phyloP scores from a whole-genome alignment of 805 yeast genomes.

The Maudiozyma barnettii region DNA sequence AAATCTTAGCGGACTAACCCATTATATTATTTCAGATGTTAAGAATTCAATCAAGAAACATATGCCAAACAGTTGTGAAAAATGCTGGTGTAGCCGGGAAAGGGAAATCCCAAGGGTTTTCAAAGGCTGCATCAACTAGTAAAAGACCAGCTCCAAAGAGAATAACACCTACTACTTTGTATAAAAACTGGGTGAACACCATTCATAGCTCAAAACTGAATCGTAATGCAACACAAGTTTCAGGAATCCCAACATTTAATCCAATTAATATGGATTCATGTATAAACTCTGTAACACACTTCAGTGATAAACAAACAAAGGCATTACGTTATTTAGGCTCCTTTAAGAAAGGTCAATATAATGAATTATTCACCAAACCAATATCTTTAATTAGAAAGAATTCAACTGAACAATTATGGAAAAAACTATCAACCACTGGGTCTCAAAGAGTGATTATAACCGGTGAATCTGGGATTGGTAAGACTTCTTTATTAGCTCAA shows the following conservation, averaged over 20 bases:
- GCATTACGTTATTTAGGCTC: conserved; percentile 47
- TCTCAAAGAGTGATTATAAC: conserved; percentile 45
- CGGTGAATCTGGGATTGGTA: conserved; percentile 74
- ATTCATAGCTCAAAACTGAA: conserved; percentile 25
- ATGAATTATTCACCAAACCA: conserved; percentile 56
- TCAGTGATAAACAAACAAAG: conserved; percentile 33
- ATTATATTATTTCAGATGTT: conserved; percentile 12
- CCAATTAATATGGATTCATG: conserved; percentile 9
- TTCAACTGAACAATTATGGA: conserved; percentile 34
- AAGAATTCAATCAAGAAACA: conserved; percentile 12
- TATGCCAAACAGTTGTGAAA: conserved; percentile 8
- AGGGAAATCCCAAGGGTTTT: conserved; percentile 25
- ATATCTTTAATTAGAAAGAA: conserved; percentile 46
- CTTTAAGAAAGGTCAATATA: conserved; percentile 58
- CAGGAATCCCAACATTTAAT: conserved; percentile 16
- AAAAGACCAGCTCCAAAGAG: conserved; percentile 20
- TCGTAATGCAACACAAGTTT: conserved; percentile 24
- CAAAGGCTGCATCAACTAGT: conserved; percentile 11
- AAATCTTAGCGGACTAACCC: background rate
- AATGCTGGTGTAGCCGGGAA: conserved; percentile 10
- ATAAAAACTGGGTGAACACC: conserved; percentile 29
- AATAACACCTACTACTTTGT: conserved; percentile 23
- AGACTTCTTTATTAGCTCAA: conserved; percentile 64
- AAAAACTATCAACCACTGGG: conserved; percentile 33
- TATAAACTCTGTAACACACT: conserved; percentile 32